These are phyloP conservation scores for Paxillus rubicundulus DNA, from an alignment of 768 basidiomycete species.

Conservation along the genomic window DNA sequence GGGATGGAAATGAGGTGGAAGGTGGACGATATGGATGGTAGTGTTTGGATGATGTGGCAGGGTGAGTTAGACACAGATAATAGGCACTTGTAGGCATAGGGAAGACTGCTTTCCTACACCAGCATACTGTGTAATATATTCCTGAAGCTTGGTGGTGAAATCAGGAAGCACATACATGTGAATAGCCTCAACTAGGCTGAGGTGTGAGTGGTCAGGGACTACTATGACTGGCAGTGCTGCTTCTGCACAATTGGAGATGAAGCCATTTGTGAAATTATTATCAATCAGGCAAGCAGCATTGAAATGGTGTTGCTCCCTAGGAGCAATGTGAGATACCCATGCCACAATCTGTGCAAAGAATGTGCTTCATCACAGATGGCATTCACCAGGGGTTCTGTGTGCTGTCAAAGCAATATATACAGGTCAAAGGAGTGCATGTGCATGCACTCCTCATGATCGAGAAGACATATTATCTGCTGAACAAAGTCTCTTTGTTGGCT, in stretches of 20 bases:
- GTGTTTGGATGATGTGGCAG: no score
- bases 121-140: no score
- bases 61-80: no score
- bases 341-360: not conserved
- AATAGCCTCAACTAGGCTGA: not conserved
- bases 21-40: no score
- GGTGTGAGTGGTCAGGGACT: not conserved
- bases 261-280: not conserved
- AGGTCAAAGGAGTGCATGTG: constrained; percentile 14
- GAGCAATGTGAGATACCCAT: not conserved
- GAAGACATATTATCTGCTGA: constrained; percentile 31
- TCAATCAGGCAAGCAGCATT: not conserved
- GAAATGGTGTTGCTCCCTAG: not conserved
- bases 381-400: not conserved
- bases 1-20: no score
- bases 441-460: constrained; percentile 33
- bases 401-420: constrained; percentile 17
- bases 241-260: not conserved
- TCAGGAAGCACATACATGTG: constrained; percentile 22
- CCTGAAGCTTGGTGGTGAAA: constrained; percentile 6
- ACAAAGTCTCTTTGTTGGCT: constrained; percentile 32
- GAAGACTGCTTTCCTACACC: no score
- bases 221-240: not conserved
- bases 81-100: no score
- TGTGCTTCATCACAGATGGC: not conserved